Evolutionary conservation across 495 filamentous ascomycete genomes (phyloP), one percentile per base, ranked within the genome.

Genomic region (Cairneyella variabilis): DNA sequence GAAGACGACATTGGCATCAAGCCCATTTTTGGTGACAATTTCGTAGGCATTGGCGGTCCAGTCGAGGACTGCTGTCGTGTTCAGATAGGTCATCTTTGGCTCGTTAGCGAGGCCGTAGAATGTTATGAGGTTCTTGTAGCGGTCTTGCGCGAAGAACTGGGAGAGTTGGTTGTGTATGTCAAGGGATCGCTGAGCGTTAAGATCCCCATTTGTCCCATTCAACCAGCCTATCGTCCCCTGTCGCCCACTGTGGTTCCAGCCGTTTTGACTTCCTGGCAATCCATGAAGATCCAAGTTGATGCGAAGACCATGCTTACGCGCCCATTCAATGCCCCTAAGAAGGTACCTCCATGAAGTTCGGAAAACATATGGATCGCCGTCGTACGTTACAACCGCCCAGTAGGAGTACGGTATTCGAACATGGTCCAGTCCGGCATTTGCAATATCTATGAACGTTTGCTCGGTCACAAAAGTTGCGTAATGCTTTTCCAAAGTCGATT

Each of bases 261-360:
- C 90, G 63, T 95, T 95, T 60, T 91, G 88, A 53, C 87, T 90
- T 8, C 90, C 90, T 0, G 88, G 89, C 0, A 90, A 65, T 16
- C 77, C 91, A 68, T 99, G 95, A 2, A 96, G 74, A 64, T 99
- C 95, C 4, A 99, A 83, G 54, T 97, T 99, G 34, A 99, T 84
- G 2, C 95, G 83, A 9, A 99, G 74, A 1, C 95, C 95, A 64
- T 96, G 88, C 61, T 92, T 90, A n/a, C 95, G 83, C 26, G 85
- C 85, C 70, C 86, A 97, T 62, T 99, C 95, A 59, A 99, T 95
- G 3, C 77, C 88, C 22, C 95, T 84, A 2, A 99, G 78, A 0
- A 99, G 84, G 66, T 99, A 99, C 12, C 95, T 80, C 93, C 93
- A 99, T 0, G 87, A 83, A 25, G 87, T 89, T 53, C 91, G 83